Evolutionary conservation across 805 yeast genomes (phyloP).

Genomic region (Sugiyamaella chiloensis): DNA sequence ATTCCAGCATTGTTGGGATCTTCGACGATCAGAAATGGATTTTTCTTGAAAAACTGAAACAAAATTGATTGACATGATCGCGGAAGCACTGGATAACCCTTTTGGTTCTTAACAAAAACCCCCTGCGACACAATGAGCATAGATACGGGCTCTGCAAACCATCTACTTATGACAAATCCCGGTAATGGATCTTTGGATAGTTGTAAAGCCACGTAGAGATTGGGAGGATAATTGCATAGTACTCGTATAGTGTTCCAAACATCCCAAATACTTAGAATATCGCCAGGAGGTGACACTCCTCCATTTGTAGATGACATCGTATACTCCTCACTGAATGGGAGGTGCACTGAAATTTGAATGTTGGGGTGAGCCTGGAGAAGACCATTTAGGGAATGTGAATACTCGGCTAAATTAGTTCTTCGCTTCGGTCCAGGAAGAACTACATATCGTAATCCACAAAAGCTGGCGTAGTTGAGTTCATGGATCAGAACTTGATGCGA

Average conservation of each 20-base stretch:
- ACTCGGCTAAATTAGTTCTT: constrained; percentile 48
- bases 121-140: constrained; percentile 54
- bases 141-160: constrained; percentile 67
- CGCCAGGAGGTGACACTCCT: constrained; percentile 36
- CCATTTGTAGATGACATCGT: constrained; percentile 36
- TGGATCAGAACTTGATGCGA: constrained; percentile 56
- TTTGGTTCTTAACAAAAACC: constrained; percentile 55
- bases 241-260: constrained; percentile 66
- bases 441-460: constrained; percentile 53
- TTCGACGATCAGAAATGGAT: constrained; percentile 49
- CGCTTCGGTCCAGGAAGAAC: constrained; percentile 65
- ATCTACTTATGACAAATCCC: constrained; percentile 48
- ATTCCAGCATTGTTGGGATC: constrained; percentile 16
- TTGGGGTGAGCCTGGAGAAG: constrained; percentile 31
- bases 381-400: constrained; percentile 42
- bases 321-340: constrained; percentile 37
- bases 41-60: constrained; percentile 42
- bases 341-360: constrained; percentile 29
- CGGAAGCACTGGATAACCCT: constrained; percentile 61
- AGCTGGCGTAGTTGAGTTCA: constrained; percentile 57
- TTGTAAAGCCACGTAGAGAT: constrained; percentile 69
- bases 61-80: constrained; percentile 53
- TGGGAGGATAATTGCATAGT: constrained; percentile 50
- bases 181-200: constrained; percentile 62
- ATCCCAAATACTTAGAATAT: constrained; percentile 61